Evolutionary conservation across 306 rosid genomes (phyloP).

Genomic region (Acacia acuminata): DNA sequence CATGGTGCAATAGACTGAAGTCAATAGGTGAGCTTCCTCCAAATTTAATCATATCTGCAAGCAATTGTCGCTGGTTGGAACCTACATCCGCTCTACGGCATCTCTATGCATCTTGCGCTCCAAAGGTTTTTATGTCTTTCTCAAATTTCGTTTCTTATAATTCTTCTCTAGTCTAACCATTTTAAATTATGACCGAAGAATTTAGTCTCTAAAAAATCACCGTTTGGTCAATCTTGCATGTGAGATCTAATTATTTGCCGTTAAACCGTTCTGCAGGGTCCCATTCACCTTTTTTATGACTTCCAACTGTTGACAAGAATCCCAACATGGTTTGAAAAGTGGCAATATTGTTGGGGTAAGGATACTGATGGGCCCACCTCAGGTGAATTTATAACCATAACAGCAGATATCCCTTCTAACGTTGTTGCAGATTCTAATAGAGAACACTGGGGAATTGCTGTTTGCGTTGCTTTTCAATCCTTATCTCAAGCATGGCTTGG

Average conservation of each 20-base stretch:
- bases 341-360: not conserved
- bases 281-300: not conserved
- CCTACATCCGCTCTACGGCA: not conserved
- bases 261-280: not conserved
- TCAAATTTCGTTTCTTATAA: not conserved
- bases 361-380: not conserved
- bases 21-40: not conserved
- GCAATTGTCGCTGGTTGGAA: not conserved
- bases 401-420: not conserved
- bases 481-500: not conserved
- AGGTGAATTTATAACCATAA: not conserved
- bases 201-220: no score
- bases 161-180: not conserved
- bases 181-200: not conserved
- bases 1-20: not conserved
- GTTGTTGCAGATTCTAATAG: not conserved
- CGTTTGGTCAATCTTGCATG: no score
- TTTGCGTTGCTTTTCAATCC: not conserved
- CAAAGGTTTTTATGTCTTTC: not conserved
- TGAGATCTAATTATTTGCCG: no score
- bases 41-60: not conserved
- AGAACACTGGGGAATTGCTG: not conserved
- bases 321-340: not conserved
- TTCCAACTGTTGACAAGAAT: not conserved
- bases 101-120: not conserved